These are phyloP conservation scores for Vinca major DNA, from an alignment of 305 asterid species.

Conservation along the genomic window DNA sequence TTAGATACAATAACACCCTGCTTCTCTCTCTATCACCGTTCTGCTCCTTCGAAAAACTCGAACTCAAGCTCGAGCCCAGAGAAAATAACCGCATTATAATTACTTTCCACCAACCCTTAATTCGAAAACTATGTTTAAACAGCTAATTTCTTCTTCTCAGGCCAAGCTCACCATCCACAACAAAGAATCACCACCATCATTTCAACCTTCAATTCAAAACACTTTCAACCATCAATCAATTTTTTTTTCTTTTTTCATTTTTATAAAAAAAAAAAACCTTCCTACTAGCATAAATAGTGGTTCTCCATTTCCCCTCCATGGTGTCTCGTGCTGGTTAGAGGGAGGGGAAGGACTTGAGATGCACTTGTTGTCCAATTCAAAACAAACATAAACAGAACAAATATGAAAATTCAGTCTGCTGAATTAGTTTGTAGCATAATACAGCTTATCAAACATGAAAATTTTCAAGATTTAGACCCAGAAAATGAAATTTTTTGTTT, in stretches of 20 bases:
- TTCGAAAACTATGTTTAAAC: not conserved
- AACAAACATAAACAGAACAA: not conserved
- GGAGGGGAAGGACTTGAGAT: too few relatives aligned
- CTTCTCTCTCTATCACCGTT: slow-evolving; percentile 32
- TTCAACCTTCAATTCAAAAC: slow-evolving; percentile 1
- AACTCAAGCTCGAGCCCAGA: slow-evolving; percentile 11
- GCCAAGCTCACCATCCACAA: slow-evolving; percentile 10
- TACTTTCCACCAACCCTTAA: slow-evolving; percentile 14
- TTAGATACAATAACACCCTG: slow-evolving; percentile 48
- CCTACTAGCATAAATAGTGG: too few relatives aligned
- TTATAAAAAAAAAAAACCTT: too few relatives aligned
- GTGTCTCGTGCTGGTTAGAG: too few relatives aligned
- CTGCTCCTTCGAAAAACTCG: slow-evolving; percentile 33
- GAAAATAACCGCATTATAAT: slow-evolving; percentile 62
- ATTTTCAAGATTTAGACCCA: slow-evolving; percentile 8
- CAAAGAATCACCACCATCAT: not conserved
- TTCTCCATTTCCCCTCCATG: too few relatives aligned
- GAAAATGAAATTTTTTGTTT: not conserved
- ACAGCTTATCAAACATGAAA: not conserved
- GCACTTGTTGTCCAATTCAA: not conserved
- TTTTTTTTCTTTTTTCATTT: too few relatives aligned
- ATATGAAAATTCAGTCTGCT: not conserved
- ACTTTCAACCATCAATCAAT: too few relatives aligned
- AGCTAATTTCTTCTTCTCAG: not conserved
- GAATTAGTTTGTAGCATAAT: not conserved